phyloP scores from a whole-genome alignment of 176 grass and related monocot species.

The Juncus inflexus region DNA sequence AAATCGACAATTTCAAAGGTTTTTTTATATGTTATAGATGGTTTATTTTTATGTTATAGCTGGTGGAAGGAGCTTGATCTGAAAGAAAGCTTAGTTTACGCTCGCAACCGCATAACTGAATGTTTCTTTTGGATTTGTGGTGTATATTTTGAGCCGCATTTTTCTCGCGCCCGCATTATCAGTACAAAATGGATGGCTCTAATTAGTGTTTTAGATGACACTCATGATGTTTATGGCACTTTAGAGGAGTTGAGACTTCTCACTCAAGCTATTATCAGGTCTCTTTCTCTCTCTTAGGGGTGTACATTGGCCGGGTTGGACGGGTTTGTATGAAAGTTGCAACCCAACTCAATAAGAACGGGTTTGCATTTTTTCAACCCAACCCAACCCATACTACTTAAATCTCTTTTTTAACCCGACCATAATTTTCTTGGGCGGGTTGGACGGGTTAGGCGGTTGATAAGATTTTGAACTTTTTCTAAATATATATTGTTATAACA shows the following conservation, averaged over 20 bases:
- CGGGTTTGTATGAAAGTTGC: no score
- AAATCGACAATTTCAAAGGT: no score
- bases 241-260: constrained; percentile 30
- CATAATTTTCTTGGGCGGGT: no score
- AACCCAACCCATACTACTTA: no score
- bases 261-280: constrained; percentile 43
- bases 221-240: constrained; percentile 36
- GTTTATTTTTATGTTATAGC: constrained; percentile 11
- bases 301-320: no score
- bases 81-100: constrained; percentile 23
- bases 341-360: no score
- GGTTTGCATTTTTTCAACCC: no score
- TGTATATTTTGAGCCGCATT: constrained; percentile 33
- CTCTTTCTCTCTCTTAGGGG: neutral
- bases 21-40: no score
- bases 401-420: no score
- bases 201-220: constrained; percentile 36
- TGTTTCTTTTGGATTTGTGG: constrained; percentile 35
- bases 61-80: constrained; percentile 43
- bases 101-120: constrained; percentile 36
- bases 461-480: no score
- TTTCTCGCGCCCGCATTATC: constrained; percentile 31
- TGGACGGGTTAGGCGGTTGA: no score
- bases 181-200: constrained; percentile 32
- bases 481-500: no score